Base-by-base conservation (phyloP, 495 filamentous ascomycete species). In the Bryoglossum gracile region DNA sequence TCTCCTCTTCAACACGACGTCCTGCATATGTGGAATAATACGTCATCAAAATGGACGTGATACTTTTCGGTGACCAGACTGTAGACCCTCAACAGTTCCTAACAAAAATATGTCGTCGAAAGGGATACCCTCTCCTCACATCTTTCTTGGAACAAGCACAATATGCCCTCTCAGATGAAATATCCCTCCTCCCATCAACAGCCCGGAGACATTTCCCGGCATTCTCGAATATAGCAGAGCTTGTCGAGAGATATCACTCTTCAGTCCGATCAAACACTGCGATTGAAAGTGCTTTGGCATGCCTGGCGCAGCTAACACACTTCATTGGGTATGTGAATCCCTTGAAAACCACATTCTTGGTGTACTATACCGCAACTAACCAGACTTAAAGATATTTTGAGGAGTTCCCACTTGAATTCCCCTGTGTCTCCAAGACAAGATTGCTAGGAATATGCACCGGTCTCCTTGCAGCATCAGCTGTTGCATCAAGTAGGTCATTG, bases 61-160 rank as follows among this genome's bases (percentile, higher is more conserved):
- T 43, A 43, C 69, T 85, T 59, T 88, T 89, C 63, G 86, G 86
- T 69, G 86, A 91, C 65, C 84, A 89, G 71, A 87, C 84, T 16
- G 74, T 81, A 56, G 82, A 87, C 59, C 82, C 83, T 44, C 78
- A 83, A 53, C 69, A 73, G 42, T 79, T 84, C 43, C 68, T 90
- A 53, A 73, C 69, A 70, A 73, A 70, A 50, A 3, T 38, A 22
- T 83, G 62, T 54, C 82, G 62, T 56, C 67, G 65, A 55, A 73
- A 81, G 51, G 72, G 75, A 42, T 82, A 80, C 56, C 78, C 80
- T 51, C 65, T 86, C 10, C 64, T 87, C 18, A 72, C 67, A 34
- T 78, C 76, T 25, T 87, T 89, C 57, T 68, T 89, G 43, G 76
- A 82, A 42, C 74, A 74, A 55, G 73, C 68, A 26, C 74, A 72